phyloP scores from a whole-genome alignment of 306 rosid species.

The Cucurbita moschata region DNA sequence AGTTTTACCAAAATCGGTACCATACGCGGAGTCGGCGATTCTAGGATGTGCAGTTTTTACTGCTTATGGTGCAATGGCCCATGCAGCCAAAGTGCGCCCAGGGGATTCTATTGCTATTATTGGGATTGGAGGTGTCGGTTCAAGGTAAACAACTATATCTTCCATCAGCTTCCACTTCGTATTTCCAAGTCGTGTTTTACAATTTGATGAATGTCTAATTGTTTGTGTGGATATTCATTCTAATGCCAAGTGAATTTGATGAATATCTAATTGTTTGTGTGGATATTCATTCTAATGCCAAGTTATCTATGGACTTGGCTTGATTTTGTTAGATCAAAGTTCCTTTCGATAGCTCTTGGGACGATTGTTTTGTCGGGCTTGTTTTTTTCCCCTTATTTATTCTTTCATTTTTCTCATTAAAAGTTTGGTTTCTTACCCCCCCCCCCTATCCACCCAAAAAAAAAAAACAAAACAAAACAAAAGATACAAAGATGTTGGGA shows the following conservation, averaged over 20 bases:
- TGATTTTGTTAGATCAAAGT: too few species aligned
- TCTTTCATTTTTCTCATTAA: too few species aligned
- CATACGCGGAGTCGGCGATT: conserved; percentile 76
- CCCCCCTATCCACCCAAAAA: too few species aligned
- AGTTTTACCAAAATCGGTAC: conserved; percentile 57
- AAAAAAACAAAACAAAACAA: too few species aligned
- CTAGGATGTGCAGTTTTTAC: conserved; percentile 97
- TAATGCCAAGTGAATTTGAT: too few species aligned
- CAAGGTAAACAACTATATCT: conserved; percentile 40
- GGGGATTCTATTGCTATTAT: conserved; percentile 92
- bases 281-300: background rate
- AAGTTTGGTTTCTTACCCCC: too few species aligned
- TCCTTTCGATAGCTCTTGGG: too few species aligned
- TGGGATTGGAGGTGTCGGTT: conserved; percentile 93
- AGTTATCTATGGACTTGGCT: too few species aligned
- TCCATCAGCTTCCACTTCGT: background rate
- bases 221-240: background rate
- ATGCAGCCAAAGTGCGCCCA: conserved; percentile 82
- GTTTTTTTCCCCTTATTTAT: too few species aligned
- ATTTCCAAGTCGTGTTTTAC: background rate
- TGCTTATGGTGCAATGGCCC: conserved; percentile 98
- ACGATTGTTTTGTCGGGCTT: too few species aligned
- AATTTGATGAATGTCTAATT: background rate
- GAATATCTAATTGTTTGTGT: background rate
- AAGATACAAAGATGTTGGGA: background rate